These are phyloP conservation scores for Castanospermum australe DNA, from an alignment of 306 rosid genomes.

Conservation along the genomic window DNA sequence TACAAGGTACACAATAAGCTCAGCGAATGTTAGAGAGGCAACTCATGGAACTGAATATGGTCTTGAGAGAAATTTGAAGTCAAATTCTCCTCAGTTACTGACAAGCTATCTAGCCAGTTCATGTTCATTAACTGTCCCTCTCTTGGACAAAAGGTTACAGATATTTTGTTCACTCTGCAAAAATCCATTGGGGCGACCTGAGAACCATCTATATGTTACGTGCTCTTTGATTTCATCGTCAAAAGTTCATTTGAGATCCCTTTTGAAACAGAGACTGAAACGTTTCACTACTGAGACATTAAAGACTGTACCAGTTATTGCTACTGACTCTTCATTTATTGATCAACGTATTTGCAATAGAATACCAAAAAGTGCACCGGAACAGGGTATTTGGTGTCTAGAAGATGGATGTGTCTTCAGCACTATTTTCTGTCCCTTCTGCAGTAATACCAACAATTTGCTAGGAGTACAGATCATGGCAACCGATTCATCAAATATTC, in stretches of 20 bases:
- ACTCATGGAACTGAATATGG: conserved; percentile 47
- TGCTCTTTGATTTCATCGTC: conserved; percentile 61
- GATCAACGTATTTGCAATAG: conserved; percentile 49
- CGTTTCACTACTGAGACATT: conserved; percentile 24
- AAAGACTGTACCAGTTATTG: conserved; percentile 47
- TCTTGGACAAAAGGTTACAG: conserved; percentile 46
- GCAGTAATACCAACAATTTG: conserved; percentile 46
- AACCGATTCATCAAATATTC: conserved; percentile 65
- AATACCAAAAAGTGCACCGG: conserved; percentile 35
- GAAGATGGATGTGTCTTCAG: conserved; percentile 90
- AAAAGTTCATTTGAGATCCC: conserved; percentile 58
- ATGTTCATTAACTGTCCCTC: conserved; percentile 38
- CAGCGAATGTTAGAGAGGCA: conserved; percentile 33
- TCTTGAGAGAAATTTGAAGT: conserved; percentile 32
- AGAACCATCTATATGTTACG: conserved; percentile 51
- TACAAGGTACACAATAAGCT: conserved; percentile 27
- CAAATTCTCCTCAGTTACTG: conserved; percentile 33
- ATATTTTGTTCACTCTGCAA: conserved; percentile 76
- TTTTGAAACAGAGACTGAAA: conserved; percentile 39
- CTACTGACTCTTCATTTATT: conserved; percentile 60
- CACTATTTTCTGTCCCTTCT: conserved; percentile 76
- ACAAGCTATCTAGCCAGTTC: conserved; percentile 29
- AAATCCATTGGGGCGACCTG: conserved; percentile 73
- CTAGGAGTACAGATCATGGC: conserved; percentile 87
- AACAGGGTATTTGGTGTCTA: conserved; percentile 71